phyloP scores from a whole-genome alignment of 1,284 basidiomycete species.

The Prillingera fragicola region DNA sequence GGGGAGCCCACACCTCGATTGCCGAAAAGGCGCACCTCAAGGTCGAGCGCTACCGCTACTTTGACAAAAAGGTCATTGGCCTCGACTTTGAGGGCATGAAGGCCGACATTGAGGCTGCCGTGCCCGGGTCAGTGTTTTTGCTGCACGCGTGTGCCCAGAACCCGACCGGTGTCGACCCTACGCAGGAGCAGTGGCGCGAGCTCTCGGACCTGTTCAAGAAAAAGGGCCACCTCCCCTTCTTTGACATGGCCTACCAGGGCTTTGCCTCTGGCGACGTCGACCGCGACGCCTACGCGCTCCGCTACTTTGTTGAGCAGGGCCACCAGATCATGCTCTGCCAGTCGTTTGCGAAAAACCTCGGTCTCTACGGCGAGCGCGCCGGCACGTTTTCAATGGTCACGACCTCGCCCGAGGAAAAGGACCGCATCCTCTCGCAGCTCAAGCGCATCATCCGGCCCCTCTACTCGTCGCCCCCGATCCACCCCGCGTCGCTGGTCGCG shows the following conservation, averaged over 20 bases:
- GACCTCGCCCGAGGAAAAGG: slow-evolving; percentile 70
- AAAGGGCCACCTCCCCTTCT: slow-evolving; percentile 55
- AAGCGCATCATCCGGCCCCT: slow-evolving; percentile 95
- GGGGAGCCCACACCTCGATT: slow-evolving; percentile 93
- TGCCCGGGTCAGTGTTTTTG: slow-evolving; percentile 52
- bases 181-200: slow-evolving; percentile 85
- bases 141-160: slow-evolving; percentile 67
- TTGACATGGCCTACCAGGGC: slow-evolving; percentile 82
- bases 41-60: slow-evolving; percentile 69
- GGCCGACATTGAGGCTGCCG: slow-evolving; percentile 63
- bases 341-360: slow-evolving; percentile 99
- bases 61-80: slow-evolving; percentile 87
- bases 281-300: slow-evolving; percentile 90
- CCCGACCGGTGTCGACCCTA: slow-evolving; percentile 96
- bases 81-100: slow-evolving; percentile 89
- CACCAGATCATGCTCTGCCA: slow-evolving; percentile 83
- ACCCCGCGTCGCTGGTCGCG: slow-evolving; percentile 86
- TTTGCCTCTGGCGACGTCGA: slow-evolving; percentile 85
- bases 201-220: slow-evolving; percentile 76
- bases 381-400: slow-evolving; percentile 85
- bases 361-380: slow-evolving; percentile 93
- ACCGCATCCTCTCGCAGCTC: slow-evolving; percentile 81
- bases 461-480: slow-evolving; percentile 96
- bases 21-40: slow-evolving; percentile 64
- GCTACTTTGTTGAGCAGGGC: slow-evolving; percentile 85